Evolutionary conservation across 108 stramenopile genomes (phyloP).

Genomic region (Pseudonitzschia delicatissima): DNA sequence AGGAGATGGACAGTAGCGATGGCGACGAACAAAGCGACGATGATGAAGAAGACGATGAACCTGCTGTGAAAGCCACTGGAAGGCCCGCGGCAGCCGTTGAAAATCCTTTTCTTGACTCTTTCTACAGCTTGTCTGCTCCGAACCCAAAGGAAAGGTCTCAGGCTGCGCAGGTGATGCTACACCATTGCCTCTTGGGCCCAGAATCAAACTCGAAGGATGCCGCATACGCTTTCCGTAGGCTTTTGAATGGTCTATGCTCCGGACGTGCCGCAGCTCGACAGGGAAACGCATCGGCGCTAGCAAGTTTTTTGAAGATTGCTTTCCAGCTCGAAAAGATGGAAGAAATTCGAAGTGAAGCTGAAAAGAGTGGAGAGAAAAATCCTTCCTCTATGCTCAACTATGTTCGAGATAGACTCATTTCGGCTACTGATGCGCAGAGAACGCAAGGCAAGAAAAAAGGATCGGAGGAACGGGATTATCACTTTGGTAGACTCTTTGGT

Average conservation of each 20-base stretch:
- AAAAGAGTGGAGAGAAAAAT: constrained; percentile 1
- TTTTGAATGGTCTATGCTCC: constrained; percentile 78
- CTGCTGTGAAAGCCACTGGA: not conserved
- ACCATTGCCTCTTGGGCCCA: constrained; percentile 60
- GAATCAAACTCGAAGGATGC: constrained; percentile 68
- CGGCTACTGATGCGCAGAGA: constrained; percentile 40
- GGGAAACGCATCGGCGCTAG: constrained; percentile 79
- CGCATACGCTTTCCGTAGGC: constrained; percentile 70
- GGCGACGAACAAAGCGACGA: constrained; percentile 16
- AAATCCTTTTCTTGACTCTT: constrained; percentile 74
- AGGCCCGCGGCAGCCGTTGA: constrained; percentile 4
- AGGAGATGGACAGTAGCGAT: constrained; percentile 14
- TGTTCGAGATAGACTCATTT: constrained; percentile 52
- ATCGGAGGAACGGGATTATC: constrained; percentile 77
- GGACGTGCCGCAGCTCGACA: constrained; percentile 84
- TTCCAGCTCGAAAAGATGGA: constrained; percentile 31
- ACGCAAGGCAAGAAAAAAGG: constrained; percentile 64
- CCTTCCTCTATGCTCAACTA: constrained; percentile 27
- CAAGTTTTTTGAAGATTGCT: constrained; percentile 67
- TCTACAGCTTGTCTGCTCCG: constrained; percentile 67
- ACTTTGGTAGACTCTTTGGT: constrained; percentile 83
- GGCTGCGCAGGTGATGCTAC: constrained; percentile 66
- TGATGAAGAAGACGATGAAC: constrained; percentile 22
- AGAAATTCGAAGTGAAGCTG: constrained; percentile 37
- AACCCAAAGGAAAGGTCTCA: constrained; percentile 55